Conservation (phyloP, 176 grass and related monocot genomes). For the Zoysia pacifica region DNA sequence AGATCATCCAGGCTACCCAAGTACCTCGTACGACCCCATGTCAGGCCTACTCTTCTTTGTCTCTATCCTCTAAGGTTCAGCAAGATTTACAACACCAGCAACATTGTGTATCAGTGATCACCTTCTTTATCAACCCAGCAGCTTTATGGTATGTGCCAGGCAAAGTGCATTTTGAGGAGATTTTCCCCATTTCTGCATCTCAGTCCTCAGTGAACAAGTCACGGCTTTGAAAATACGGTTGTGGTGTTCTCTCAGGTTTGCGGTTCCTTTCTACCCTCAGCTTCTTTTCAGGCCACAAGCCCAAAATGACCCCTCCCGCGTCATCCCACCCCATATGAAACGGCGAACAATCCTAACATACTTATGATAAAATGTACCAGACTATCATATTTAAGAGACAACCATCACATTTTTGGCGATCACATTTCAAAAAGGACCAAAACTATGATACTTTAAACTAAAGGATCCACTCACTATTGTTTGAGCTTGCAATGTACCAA, state of each 20-base stretch:
- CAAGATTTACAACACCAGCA: neutral
- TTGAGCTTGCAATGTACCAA: conserved; percentile 40
- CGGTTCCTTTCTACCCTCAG: conserved; percentile 17
- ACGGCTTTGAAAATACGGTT: neutral
- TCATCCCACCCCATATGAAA: neutral
- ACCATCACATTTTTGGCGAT: conserved; percentile 30
- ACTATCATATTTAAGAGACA: conserved; percentile 18
- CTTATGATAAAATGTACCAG: conserved; percentile 24
- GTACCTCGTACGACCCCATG: conserved; percentile 40
- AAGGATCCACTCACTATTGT: conserved; percentile 25
- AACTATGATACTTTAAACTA: conserved; percentile 21
- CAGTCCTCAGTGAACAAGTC: neutral
- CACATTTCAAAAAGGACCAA: conserved; percentile 35
- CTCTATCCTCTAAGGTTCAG: neutral
- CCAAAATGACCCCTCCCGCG: neutral
- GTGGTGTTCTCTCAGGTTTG: conserved; percentile 1
- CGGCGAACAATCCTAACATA: neutral
- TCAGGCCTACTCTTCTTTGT: conserved; percentile 31
- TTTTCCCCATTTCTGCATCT: neutral
- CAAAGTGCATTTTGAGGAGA: neutral
- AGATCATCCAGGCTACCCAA: conserved; percentile 42
- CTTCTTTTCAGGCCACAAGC: conserved; percentile 13
- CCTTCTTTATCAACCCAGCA: neutral
- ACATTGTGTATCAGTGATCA: neutral
- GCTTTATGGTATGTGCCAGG: neutral